Evolutionary conservation across 345 rosid species (phyloP).

Genomic region (Populus pruinosa): DNA sequence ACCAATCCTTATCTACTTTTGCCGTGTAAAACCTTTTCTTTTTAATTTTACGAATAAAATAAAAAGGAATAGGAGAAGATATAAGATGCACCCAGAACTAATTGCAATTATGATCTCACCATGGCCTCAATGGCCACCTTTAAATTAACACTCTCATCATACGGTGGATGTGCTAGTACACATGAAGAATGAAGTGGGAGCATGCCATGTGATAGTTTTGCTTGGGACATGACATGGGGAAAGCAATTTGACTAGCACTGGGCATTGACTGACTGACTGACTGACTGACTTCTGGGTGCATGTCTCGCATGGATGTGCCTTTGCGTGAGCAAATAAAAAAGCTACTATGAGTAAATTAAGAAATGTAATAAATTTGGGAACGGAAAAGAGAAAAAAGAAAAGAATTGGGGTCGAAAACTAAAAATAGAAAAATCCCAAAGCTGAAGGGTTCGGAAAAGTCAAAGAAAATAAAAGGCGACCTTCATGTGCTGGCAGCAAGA

Average conservation of each 20-base stretch:
- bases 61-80: too few species aligned
- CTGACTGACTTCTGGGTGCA: too few species aligned
- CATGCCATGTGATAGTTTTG: background rate
- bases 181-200: background rate
- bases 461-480: background rate
- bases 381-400: background rate
- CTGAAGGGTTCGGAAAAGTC: background rate
- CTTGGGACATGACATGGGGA: background rate
- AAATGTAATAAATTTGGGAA: background rate
- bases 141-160: background rate
- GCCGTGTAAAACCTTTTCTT: background rate
- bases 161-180: background rate
- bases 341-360: background rate
- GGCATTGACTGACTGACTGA: too few species aligned
- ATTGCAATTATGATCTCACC: too few species aligned
- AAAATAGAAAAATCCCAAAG: background rate
- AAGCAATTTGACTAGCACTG: background rate
- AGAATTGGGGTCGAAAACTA: too few species aligned
- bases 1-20: too few species aligned
- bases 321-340: conserved; percentile 3
- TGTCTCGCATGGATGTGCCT: background rate
- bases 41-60: background rate
- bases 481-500: background rate
- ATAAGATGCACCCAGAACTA: too few species aligned
- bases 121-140: background rate